Conservation (phyloP, 2,329 filamentous ascomycete genomes). For the Simplicillium sp. region DNA sequence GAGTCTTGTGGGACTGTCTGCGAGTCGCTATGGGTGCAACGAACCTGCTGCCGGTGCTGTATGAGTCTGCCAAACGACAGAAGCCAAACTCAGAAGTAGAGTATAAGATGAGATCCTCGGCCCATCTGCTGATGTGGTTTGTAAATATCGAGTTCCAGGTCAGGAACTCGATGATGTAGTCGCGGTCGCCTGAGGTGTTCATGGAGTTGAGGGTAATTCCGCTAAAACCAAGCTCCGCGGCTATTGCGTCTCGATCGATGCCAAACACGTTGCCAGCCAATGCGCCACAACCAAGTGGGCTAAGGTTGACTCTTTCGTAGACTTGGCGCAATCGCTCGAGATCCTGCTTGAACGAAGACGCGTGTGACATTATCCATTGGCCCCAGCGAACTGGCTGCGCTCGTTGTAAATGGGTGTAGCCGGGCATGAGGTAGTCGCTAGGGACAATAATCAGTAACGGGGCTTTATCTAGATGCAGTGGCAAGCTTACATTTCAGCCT, state of each 20-base stretch:
- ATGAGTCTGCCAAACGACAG: conserved; percentile 67
- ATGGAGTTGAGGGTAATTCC: conserved; percentile 62
- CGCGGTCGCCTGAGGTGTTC: conserved; percentile 59
- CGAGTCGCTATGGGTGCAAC: not conserved
- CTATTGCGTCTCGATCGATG: conserved; percentile 20
- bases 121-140: conserved; percentile 62
- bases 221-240: conserved; percentile 61
- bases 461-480: conserved; percentile 4
- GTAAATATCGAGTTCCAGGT: conserved; percentile 62
- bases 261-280: conserved; percentile 18
- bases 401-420: conserved; percentile 81
- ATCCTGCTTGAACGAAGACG: conserved; percentile 62
- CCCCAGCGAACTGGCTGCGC: conserved; percentile 73
- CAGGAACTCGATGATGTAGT: conserved; percentile 65
- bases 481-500: conserved; percentile 50
- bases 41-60: conserved; percentile 65
- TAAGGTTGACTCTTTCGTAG: conserved; percentile 62
- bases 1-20: conserved; percentile 3
- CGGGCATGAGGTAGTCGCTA: conserved; percentile 66
- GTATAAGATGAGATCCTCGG: conserved; percentile 83
- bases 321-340: conserved; percentile 69
- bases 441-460: conserved; percentile 4
- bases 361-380: conserved; percentile 74
- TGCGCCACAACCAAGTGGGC: conserved; percentile 28
- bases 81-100: conserved; percentile 68